These are phyloP conservation scores for Cladosporium austrohemisphaericum DNA, from an alignment of 2,329 filamentous ascomycete species.

Conservation along the genomic window DNA sequence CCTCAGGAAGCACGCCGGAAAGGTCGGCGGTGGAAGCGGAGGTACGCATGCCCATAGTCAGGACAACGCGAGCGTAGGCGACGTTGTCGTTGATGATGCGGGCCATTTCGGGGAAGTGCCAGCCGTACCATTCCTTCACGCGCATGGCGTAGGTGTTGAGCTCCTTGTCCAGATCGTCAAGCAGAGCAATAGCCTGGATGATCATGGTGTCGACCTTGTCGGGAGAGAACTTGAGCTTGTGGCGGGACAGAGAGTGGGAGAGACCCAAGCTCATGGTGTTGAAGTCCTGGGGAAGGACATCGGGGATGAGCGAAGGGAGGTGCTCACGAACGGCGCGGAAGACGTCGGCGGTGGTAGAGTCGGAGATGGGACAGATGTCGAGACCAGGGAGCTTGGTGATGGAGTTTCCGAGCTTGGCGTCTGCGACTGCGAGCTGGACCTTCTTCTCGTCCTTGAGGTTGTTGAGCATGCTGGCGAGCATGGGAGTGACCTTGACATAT, in stretches of 20 bases:
- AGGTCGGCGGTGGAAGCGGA: conserved; percentile 74
- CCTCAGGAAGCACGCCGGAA: conserved; percentile 87
- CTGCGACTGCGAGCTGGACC: conserved; percentile 86
- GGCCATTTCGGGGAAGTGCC: conserved; percentile 98
- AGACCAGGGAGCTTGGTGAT: conserved; percentile 90
- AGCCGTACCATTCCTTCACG: conserved; percentile 99
- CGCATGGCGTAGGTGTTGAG: conserved; percentile 98
- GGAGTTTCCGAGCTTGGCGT: conserved; percentile 83
- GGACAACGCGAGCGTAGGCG: conserved; percentile 83
- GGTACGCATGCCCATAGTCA: conserved; percentile 83
- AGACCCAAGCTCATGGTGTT: conserved; percentile 94
- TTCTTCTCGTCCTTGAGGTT: conserved; percentile 97
- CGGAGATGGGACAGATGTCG: conserved; percentile 77
- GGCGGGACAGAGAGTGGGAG: conserved; percentile 90
- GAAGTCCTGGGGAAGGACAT: conserved; percentile 77
- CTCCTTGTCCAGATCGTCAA: conserved; percentile 98
- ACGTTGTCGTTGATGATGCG: conserved; percentile 97
- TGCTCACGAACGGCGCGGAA: conserved; percentile 94
- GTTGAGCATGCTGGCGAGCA: conserved; percentile 77
- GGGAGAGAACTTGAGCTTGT: conserved; percentile 97
- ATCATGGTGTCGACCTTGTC: conserved; percentile 99
- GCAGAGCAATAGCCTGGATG: conserved; percentile 87
- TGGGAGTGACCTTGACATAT: conserved; percentile 63
- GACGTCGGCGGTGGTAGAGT: conserved; percentile 78
- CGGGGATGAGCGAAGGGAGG: conserved; percentile 84